Conservation (phyloP, 352 stramenopile species). For the Albugo candida region DNA sequence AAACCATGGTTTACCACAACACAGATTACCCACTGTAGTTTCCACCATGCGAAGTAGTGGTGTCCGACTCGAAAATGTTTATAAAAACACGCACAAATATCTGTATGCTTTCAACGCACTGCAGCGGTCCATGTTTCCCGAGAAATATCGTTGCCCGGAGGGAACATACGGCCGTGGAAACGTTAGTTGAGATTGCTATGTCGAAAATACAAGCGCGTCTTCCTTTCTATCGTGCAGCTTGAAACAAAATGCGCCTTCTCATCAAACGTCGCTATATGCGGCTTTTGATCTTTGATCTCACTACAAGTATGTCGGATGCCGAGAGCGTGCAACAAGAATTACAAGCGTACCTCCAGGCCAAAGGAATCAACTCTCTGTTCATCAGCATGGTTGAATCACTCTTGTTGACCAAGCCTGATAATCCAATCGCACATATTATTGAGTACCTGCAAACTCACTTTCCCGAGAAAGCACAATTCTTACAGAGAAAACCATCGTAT, state of each 20-base stretch:
- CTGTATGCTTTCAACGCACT: slow-evolving; percentile 60
- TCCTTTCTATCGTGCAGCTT: no score
- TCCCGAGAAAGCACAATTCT: slow-evolving; percentile 42
- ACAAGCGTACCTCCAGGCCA: slow-evolving; percentile 82
- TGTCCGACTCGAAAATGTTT: slow-evolving; percentile 44
- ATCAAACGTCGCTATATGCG: no score
- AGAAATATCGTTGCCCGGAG: slow-evolving; percentile 62
- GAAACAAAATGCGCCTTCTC: no score
- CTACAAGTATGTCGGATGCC: slow-evolving; percentile 45
- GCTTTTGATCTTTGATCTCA: no score
- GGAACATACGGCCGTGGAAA: slow-evolving; percentile 41
- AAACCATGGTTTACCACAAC: slow-evolving; percentile 31
- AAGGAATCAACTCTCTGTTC: slow-evolving; percentile 84
- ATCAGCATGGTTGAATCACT: slow-evolving; percentile 85
- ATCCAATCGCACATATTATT: slow-evolving; percentile 77
- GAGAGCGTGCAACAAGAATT: slow-evolving; percentile 80
- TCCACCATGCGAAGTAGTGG: slow-evolving; percentile 62
- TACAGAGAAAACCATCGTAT: slow-evolving; percentile 14
- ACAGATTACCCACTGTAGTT: slow-evolving; percentile 36
- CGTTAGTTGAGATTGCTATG: no score
- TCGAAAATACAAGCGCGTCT: no score
- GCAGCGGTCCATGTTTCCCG: slow-evolving; percentile 46
- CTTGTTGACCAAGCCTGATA: slow-evolving; percentile 76
- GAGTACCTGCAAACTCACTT: slow-evolving; percentile 80
- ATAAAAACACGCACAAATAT: slow-evolving; percentile 62